phyloP scores from a whole-genome alignment of 2,329 filamentous ascomycete species.

The Chaetomium sp. region DNA sequence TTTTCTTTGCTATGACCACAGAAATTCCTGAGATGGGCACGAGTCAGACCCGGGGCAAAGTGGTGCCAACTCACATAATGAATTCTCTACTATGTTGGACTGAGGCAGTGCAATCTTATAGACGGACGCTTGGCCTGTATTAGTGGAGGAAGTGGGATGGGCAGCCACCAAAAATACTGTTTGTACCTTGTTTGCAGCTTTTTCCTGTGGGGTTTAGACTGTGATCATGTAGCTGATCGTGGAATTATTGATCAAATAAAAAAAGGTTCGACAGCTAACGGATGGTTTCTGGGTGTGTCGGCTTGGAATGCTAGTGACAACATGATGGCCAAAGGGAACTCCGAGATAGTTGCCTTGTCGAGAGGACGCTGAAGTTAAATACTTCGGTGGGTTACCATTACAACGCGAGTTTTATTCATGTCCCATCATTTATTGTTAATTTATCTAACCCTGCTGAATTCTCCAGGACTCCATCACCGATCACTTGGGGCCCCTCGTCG shows the following conservation, averaged over 20 bases:
- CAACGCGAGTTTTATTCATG: constrained; percentile 9
- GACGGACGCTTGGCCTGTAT: constrained; percentile 18
- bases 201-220: constrained; percentile 14
- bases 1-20: constrained; percentile 15
- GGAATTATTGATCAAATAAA: constrained; percentile 15
- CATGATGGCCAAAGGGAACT: too few relatives aligned
- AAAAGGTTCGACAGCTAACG: constrained; percentile 2
- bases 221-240: constrained; percentile 12
- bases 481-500: constrained; percentile 9
- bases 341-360: too few relatives aligned
- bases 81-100: constrained; percentile 20
- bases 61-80: constrained; percentile 23
- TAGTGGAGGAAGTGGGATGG: constrained; percentile 18
- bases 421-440: constrained; percentile 17
- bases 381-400: not conserved
- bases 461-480: constrained; percentile 12
- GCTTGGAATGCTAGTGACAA: too few relatives aligned
- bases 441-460: constrained; percentile 15
- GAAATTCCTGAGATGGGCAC: constrained; percentile 8
- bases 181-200: constrained; percentile 24
- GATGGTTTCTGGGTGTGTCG: too few relatives aligned
- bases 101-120: constrained; percentile 17
- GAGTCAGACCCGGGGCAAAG: constrained; percentile 12
- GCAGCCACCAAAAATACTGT: constrained; percentile 16
- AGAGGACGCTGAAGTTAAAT: too few relatives aligned